Evolutionary conservation across 2,329 filamentous ascomycete genomes (phyloP).

Genomic region (Alternaria viburni): DNA sequence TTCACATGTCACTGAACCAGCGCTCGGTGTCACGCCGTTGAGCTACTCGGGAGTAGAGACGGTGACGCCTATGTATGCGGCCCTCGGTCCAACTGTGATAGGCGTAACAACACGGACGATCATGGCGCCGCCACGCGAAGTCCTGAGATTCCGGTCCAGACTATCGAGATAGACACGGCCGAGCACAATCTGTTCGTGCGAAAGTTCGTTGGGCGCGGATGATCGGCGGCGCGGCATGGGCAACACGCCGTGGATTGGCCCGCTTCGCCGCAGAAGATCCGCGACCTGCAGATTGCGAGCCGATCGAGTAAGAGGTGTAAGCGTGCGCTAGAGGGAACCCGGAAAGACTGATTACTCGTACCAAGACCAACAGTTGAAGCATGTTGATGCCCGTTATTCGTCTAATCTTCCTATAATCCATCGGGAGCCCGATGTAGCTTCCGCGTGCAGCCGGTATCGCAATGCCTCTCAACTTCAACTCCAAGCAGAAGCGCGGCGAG

Average conservation of each 20-base stretch:
- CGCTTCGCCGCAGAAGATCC: background rate
- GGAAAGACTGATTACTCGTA: background rate
- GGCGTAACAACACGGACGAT: background rate
- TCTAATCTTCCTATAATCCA: background rate
- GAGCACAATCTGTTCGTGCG: background rate
- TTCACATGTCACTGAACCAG: background rate
- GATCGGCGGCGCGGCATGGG: background rate
- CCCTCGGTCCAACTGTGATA: background rate
- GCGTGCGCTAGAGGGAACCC: background rate
- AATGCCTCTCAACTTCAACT: conserved; percentile 11
- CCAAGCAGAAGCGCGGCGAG: conserved; percentile 6
- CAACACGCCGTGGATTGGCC: background rate
- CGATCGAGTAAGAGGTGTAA: background rate
- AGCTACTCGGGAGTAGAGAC: background rate
- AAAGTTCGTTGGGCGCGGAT: background rate
- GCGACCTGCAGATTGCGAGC: background rate
- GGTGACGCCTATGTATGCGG: background rate
- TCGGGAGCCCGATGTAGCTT: background rate
- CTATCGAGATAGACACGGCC: background rate
- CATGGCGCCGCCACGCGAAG: background rate
- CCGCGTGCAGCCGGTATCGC: background rate
- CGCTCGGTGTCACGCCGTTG: background rate
- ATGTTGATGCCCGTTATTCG: background rate
- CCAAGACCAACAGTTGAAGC: background rate
- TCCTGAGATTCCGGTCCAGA: background rate